Percentiles rank a stretch among this genome's conserved stretches.
Conservation (phyloP, 129 eudicot genomes). For the Chrysanthemum lavandulifolium region DNA sequence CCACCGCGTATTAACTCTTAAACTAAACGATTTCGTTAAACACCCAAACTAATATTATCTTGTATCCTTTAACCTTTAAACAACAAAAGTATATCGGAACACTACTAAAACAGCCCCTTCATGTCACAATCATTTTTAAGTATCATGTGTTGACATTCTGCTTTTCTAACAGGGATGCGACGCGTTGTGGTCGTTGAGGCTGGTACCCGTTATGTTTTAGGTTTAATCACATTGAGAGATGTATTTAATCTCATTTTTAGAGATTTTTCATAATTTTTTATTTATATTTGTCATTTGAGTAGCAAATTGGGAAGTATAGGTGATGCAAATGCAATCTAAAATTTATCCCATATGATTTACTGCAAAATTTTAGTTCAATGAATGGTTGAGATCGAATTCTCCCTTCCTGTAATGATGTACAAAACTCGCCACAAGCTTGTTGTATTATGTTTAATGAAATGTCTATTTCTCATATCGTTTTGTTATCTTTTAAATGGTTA, state of each 20-base stretch:
- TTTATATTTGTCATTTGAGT: slow-evolving; percentile 11
- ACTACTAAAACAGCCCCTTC: neutral
- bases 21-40: too few species aligned
- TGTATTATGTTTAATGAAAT: slow-evolving; percentile 15
- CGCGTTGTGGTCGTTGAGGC: slow-evolving; percentile 54
- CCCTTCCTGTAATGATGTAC: slow-evolving; percentile 13
- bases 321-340: slow-evolving; percentile 29
- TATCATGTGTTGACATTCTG: neutral
- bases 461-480: neutral
- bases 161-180: slow-evolving; percentile 47
- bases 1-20: too few species aligned
- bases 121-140: too few species aligned
- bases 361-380: slow-evolving; percentile 16
- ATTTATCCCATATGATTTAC: slow-evolving; percentile 15
- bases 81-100: neutral
- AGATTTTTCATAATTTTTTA: slow-evolving; percentile 23
- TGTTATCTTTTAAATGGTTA: neutral
- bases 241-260: slow-evolving; percentile 46
- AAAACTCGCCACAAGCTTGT: slow-evolving; percentile 12
- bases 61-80: too few species aligned
- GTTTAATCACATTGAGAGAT: slow-evolving; percentile 66
- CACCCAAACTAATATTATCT: too few species aligned
- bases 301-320: slow-evolving; percentile 24
- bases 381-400: slow-evolving; percentile 11
- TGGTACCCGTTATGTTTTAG: slow-evolving; percentile 48